These are phyloP conservation scores for Jaapia argillacea DNA, from an alignment of 768 basidiomycete genomes.

Conservation along the genomic window DNA sequence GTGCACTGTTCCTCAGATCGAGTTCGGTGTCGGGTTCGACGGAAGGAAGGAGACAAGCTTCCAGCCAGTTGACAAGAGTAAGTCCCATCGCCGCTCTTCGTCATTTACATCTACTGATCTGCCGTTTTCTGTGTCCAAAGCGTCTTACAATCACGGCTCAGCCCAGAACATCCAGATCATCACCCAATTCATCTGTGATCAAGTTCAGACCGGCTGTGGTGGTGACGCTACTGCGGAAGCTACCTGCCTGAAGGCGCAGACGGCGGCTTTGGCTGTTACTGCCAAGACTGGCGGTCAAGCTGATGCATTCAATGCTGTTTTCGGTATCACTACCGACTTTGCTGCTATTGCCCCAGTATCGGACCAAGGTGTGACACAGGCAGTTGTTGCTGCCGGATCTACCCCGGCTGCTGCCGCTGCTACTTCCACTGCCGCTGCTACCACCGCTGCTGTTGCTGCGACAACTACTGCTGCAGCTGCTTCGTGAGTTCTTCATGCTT, in stretches of 20 bases:
- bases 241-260: constrained; percentile 28
- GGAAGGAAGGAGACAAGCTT: constrained; percentile 10
- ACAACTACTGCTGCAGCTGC: no score
- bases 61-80: constrained; percentile 4
- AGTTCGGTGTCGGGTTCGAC: constrained; percentile 11
- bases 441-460: neutral
- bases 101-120: neutral
- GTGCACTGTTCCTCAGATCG: constrained; percentile 8
- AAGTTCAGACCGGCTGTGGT: constrained; percentile 35
- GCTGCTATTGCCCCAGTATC: constrained; percentile 26
- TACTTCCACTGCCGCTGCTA: constrained; percentile 8
- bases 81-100: neutral
- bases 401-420: constrained; percentile 13
- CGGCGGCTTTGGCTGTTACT: constrained; percentile 32
- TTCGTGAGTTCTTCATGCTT: no score
- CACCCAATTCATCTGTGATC: constrained; percentile 43
- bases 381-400: constrained; percentile 7
- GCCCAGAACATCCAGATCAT: constrained; percentile 45
- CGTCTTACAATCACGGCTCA: constrained; percentile 38
- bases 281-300: constrained; percentile 21
- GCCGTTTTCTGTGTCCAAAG: neutral
- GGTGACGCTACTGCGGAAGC: constrained; percentile 37
- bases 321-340: constrained; percentile 21
- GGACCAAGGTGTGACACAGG: constrained; percentile 20
- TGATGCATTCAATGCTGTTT: constrained; percentile 12